These are phyloP conservation scores for Fusarium secorum DNA, from an alignment of 2,329 filamentous ascomycete species.

Conservation along the genomic window DNA sequence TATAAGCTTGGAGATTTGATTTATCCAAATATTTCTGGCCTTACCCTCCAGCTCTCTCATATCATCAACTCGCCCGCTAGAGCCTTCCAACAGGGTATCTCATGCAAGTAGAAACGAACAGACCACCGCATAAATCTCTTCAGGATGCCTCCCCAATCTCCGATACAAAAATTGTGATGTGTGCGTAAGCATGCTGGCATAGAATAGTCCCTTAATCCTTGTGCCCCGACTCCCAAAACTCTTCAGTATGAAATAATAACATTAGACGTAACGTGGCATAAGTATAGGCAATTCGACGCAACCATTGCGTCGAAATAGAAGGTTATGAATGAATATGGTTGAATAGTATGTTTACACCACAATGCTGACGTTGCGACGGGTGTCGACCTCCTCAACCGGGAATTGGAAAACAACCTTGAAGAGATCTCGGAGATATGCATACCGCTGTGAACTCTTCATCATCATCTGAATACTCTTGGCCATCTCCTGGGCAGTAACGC, in stretches of 20 bases:
- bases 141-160: conserved; percentile 13
- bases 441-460: conserved; percentile 70
- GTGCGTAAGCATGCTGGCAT: conserved; percentile 1
- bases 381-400: conserved; percentile 77
- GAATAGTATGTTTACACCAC: conserved; percentile 47
- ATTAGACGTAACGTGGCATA: conserved; percentile 24
- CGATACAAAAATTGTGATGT: conserved; percentile 24
- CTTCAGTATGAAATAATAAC: conserved; percentile 23
- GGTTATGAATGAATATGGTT: background rate
- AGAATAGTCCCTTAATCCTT: conserved; percentile 1
- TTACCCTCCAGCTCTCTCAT: conserved; percentile 2
- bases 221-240: conserved; percentile 22
- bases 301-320: background rate
- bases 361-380: conserved; percentile 71
- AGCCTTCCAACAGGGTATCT: conserved; percentile 43
- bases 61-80: conserved; percentile 22
- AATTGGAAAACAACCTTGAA: conserved; percentile 88
- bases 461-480: conserved; percentile 82
- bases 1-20: background rate
- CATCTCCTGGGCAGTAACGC: conserved; percentile 75
- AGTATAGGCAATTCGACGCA: background rate
- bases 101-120: conserved; percentile 43
- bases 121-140: conserved; percentile 34
- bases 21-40: background rate
- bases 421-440: conserved; percentile 81